These are phyloP conservation scores for Colletotrichum noveboracense DNA, from an alignment of 2,329 filamentous ascomycete species.

Conservation along the genomic window DNA sequence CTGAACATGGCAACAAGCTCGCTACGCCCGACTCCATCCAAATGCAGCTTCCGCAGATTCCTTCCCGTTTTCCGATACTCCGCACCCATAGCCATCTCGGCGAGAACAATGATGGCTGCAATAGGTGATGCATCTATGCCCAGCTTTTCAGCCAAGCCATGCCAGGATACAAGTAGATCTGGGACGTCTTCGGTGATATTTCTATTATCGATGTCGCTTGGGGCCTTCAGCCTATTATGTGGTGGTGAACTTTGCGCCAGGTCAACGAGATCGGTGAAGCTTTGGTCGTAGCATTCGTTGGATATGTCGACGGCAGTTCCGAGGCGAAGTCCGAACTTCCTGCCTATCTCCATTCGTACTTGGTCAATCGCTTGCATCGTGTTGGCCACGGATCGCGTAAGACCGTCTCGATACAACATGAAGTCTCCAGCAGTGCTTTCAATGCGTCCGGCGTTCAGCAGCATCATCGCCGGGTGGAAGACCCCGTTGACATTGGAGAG, in stretches of 20 bases:
- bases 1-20: not conserved
- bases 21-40: not conserved
- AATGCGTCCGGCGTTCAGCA: conserved; percentile 10
- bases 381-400: conserved; percentile 1
- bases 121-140: conserved; percentile 6
- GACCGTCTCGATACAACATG: not conserved
- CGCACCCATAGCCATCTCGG: not conserved
- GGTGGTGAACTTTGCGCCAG: conserved; percentile 1
- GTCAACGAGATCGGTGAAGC: not conserved
- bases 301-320: not conserved
- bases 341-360: not conserved
- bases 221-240: conserved; percentile 2
- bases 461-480: conserved; percentile 7
- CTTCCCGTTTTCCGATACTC: not conserved
- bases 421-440: not conserved
- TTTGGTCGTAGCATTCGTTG: conserved; percentile 4
- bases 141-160: not conserved
- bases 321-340: not conserved
- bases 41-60: not conserved
- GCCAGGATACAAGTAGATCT: not conserved
- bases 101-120: not conserved
- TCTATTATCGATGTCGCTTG: not conserved
- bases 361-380: not conserved
- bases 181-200: conserved; percentile 3
- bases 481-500: conserved; percentile 11